A percentile compares a stretch with the other conserved stretches of the same genome.
These are phyloP conservation scores for Chrysochromulina parva DNA, from an alignment of 78 protist genomes.

Conservation along the genomic window DNA sequence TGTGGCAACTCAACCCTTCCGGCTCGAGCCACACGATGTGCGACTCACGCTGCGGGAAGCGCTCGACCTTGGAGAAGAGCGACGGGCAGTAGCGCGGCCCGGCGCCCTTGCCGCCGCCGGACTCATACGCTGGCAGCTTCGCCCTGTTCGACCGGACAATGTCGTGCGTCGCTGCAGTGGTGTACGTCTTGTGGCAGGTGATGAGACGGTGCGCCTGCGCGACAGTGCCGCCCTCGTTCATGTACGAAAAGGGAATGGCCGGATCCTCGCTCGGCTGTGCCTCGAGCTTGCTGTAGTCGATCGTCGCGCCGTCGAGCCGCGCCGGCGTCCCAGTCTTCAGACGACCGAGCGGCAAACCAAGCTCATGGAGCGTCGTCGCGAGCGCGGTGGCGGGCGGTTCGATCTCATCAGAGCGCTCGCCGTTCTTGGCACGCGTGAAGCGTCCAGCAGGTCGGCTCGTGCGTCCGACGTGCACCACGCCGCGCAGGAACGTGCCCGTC, in stretches of 20 bases:
- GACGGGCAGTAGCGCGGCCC: conserved; percentile 93
- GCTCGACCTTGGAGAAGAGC: conserved; percentile 70
- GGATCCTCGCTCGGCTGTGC: conserved; percentile 72
- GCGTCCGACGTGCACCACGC: conserved; percentile 78
- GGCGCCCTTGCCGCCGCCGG: conserved; percentile 71
- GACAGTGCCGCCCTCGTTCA: conserved; percentile 45
- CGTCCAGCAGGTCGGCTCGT: not conserved
- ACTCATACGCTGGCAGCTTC: conserved; percentile 57
- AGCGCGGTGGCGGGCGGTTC: conserved; percentile 24
- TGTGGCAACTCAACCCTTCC: conserved; percentile 64
- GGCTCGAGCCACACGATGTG: conserved; percentile 92
- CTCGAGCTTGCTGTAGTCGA: conserved; percentile 53
- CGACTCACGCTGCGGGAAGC: conserved; percentile 46
- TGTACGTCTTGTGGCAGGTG: conserved; percentile 77
- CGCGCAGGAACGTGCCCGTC: conserved; percentile 95
- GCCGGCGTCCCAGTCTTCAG: conserved; percentile 92
- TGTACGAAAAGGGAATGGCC: conserved; percentile 77
- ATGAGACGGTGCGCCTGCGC: conserved; percentile 13
- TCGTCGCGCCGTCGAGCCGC: conserved; percentile 67
- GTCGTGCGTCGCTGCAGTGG: conserved; percentile 69
- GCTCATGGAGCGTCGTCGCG: not conserved
- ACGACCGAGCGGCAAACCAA: conserved; percentile 77
- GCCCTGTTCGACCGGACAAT: conserved; percentile 57
- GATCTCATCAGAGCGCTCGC: not conserved
- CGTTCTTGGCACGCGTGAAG: not conserved